phyloP scores from a whole-genome alignment of 2,329 filamentous ascomycete genomes.

The Fusarium concolor region DNA sequence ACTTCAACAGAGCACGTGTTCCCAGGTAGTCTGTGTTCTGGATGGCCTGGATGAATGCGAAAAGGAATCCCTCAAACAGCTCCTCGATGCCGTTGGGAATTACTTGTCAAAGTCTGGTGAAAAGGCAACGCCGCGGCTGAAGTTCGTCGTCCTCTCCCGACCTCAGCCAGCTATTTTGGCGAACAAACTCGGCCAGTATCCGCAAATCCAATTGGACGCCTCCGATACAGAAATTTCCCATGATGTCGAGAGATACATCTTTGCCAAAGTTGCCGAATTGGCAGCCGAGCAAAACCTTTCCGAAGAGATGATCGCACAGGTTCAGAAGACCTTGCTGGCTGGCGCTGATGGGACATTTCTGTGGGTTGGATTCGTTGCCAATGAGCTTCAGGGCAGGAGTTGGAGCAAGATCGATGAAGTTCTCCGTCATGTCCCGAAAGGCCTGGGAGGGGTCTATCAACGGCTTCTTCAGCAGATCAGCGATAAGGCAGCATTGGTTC shows the following conservation, averaged over 20 bases:
- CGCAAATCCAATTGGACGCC: neutral
- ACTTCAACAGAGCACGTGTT: neutral
- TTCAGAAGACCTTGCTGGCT: neutral
- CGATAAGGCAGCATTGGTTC: neutral
- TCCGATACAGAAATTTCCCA: neutral
- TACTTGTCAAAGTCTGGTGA: neutral
- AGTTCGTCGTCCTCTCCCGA: neutral
- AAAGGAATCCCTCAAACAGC: neutral
- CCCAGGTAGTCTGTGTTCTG: neutral
- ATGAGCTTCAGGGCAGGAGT: neutral
- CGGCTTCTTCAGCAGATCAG: constrained; percentile 1
- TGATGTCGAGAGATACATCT: constrained; percentile 6
- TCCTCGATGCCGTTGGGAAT: neutral
- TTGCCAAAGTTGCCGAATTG: neutral
- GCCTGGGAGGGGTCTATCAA: constrained; percentile 1
- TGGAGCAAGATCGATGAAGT: constrained; percentile 1
- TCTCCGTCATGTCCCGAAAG: neutral
- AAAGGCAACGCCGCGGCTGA: neutral
- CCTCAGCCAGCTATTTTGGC: neutral
- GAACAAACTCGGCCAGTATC: neutral
- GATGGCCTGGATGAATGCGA: constrained; percentile 7
- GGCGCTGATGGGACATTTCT: constrained; percentile 7
- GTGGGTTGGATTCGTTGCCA: constrained; percentile 4
- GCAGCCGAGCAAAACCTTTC: neutral
- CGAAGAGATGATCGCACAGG: neutral